These are phyloP conservation scores for Auricularia heimuer DNA, from an alignment of 768 basidiomycete species.

Conservation along the genomic window DNA sequence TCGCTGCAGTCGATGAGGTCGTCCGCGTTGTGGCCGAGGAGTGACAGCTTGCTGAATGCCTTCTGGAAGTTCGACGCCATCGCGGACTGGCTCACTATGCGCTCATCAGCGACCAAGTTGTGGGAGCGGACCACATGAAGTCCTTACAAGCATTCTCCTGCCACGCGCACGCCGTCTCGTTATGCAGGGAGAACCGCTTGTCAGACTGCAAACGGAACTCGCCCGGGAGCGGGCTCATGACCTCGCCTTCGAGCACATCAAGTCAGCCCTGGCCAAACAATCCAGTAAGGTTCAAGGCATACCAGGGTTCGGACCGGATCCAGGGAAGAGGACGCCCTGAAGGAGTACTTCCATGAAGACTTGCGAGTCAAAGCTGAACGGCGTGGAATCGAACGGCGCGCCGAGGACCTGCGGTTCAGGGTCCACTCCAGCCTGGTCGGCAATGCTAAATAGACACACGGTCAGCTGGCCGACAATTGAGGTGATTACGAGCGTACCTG, in stretches of 20 bases:
- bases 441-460: slow-evolving; percentile 7
- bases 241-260: slow-evolving; percentile 11
- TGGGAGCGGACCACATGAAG: too few species aligned
- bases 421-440: slow-evolving; percentile 9
- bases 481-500: not conserved
- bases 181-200: not conserved
- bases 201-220: not conserved
- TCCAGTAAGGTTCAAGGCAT: not conserved
- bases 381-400: slow-evolving; percentile 25
- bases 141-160: not conserved
- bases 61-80: not conserved
- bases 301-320: slow-evolving; percentile 9
- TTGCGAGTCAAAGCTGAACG: slow-evolving; percentile 23
- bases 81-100: not conserved
- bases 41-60: not conserved
- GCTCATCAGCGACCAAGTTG: too few species aligned
- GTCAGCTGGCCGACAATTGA: too few species aligned
- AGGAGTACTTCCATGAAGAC: slow-evolving; percentile 27
- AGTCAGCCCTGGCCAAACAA: too few species aligned
- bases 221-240: slow-evolving; percentile 13
- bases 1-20: not conserved
- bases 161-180: not conserved
- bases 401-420: slow-evolving; percentile 5
- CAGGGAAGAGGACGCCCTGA: slow-evolving; percentile 25
- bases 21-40: not conserved